Conservation (phyloP, 352 stramenopile genomes). For the Globisporangium paddicum region DNA sequence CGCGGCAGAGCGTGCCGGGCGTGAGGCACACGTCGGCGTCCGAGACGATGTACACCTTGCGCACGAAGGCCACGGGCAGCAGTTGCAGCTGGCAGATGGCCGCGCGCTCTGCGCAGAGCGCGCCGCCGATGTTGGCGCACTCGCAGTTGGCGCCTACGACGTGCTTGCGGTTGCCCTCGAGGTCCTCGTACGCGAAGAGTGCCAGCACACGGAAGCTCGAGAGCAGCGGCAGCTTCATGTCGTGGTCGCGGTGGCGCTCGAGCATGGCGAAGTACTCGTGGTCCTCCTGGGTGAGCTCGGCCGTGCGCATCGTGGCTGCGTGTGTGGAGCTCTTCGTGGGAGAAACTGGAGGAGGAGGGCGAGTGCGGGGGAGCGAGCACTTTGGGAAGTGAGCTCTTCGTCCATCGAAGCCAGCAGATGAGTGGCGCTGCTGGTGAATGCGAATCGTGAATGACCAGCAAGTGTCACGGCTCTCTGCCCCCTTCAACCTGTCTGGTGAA, state of each 20-base stretch:
- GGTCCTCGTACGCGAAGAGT: conserved; percentile 54
- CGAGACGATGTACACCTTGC: conserved; percentile 81
- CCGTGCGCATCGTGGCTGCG: conserved; percentile 30
- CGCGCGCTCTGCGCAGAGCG: conserved; percentile 85
- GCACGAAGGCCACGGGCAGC: conserved; percentile 37
- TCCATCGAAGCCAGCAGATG: neutral
- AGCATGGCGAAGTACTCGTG: conserved; percentile 37
- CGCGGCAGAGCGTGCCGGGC: conserved; percentile 81
- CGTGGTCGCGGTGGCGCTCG: conserved; percentile 34
- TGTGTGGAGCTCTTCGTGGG: neutral
- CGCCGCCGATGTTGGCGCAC: conserved; percentile 75
- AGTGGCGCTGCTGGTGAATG: neutral
- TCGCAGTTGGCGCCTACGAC: conserved; percentile 84
- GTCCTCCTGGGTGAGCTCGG: conserved; percentile 38
- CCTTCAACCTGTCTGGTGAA: neutral
- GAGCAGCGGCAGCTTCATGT: conserved; percentile 30
- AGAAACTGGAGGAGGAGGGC: neutral
- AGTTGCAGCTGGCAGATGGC: conserved; percentile 65
- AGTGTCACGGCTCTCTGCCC: neutral
- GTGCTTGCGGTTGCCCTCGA: conserved; percentile 38
- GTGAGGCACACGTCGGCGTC: conserved; percentile 77
- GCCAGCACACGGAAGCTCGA: conserved; percentile 46
- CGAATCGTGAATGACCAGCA: conserved; percentile 1
- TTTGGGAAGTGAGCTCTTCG: conserved; percentile 10
- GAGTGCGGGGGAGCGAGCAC: conserved; percentile 3